Conservation (phyloP, 345 rosid species). For the Eucalyptus curtisii region DNA sequence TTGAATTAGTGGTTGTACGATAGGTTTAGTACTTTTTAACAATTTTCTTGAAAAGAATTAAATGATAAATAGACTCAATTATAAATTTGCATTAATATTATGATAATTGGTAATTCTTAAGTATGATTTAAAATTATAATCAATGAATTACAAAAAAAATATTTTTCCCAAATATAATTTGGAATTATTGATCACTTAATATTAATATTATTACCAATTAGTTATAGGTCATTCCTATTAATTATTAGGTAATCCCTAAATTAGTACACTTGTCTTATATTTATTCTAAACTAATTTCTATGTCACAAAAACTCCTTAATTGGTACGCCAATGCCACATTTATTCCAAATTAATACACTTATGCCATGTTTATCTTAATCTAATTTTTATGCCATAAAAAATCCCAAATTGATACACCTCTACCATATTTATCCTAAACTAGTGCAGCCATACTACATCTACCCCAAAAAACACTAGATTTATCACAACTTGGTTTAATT, state of each 20-base stretch:
- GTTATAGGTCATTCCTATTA: neutral
- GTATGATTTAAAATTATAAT: neutral
- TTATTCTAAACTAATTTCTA: neutral
- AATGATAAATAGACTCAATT: neutral
- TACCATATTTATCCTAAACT: too few relatives aligned
- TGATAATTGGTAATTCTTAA: neutral
- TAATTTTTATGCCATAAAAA: too few relatives aligned
- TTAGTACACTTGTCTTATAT: neutral
- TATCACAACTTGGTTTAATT: neutral
- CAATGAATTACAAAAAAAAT: neutral
- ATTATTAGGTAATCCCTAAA: neutral
- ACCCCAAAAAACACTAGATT: neutral
- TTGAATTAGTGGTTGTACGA: neutral
- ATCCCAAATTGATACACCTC: accelerated
- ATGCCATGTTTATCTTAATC: too few relatives aligned
- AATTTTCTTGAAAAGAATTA: neutral
- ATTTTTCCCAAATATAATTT: neutral
- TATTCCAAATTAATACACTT: too few relatives aligned
- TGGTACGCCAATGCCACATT: neutral
- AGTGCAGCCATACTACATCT: neutral
- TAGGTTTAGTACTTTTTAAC: neutral
- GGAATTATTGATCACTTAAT: neutral
- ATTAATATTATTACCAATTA: neutral
- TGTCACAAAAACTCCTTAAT: neutral
- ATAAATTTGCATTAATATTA: neutral